phyloP scores from a whole-genome alignment of 139 green algal genomes.

The Mychonastes homosphaera region DNA sequence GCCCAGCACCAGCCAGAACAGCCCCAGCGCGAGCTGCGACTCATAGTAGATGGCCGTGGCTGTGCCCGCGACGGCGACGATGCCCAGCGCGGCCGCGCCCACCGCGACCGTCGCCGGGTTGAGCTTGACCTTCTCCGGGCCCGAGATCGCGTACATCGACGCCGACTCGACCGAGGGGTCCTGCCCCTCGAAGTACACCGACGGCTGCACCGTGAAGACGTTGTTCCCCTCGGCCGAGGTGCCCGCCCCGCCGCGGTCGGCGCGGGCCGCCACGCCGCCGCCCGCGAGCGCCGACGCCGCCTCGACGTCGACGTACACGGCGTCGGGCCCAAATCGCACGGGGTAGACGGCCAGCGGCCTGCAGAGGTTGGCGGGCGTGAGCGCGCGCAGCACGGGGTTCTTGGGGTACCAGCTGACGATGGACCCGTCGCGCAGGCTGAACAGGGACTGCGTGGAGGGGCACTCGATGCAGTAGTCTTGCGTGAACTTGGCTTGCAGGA shows the following conservation, averaged over 20 bases:
- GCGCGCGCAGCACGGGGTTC: conserved; percentile 70
- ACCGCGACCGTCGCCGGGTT: conserved; percentile 34
- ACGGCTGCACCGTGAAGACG: conserved; percentile 74
- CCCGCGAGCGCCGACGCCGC: no score
- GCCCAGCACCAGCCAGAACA: conserved; percentile 38
- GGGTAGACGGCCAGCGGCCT: conserved; percentile 66
- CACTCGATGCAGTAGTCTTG: conserved; percentile 87
- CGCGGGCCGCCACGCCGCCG: not conserved
- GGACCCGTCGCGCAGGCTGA: conserved; percentile 83
- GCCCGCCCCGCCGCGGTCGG: conserved; percentile 25
- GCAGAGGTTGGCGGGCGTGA: conserved; percentile 68
- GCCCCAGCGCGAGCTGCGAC: conserved; percentile 24
- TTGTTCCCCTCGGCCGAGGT: conserved; percentile 91
- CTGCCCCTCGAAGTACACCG: conserved; percentile 76
- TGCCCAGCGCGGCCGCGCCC: conserved; percentile 35
- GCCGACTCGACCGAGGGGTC: conserved; percentile 29
- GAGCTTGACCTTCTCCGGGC: conserved; percentile 6
- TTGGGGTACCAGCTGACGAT: conserved; percentile 87
- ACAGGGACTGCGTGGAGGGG: conserved; percentile 74
- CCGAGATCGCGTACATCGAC: conserved; percentile 15
- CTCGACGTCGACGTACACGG: conserved; percentile 53
- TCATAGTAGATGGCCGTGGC: conserved; percentile 53
- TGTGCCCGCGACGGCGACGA: conserved; percentile 45
- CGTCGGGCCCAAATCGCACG: no score
- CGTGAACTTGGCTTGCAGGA: conserved; percentile 88